These are phyloP conservation scores for Moricandia moricandioides DNA, from an alignment of 345 rosid species.

Conservation along the genomic window DNA sequence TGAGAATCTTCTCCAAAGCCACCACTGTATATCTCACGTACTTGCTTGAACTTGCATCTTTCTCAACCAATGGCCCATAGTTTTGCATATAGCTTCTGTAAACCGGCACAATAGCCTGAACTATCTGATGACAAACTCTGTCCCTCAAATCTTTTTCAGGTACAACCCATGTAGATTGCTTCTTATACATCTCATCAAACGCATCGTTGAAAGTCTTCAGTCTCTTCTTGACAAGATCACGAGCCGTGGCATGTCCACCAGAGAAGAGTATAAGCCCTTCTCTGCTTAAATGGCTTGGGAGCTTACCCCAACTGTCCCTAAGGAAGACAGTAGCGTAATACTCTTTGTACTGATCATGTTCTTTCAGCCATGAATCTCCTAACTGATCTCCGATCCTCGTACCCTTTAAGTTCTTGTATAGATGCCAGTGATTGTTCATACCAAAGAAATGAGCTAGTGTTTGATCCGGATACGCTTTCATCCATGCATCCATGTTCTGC, in stretches of 20 bases:
- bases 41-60: constrained; percentile 79
- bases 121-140: constrained; percentile 69
- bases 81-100: constrained; percentile 98
- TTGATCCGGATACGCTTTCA: constrained; percentile 65
- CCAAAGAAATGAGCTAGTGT: constrained; percentile 66
- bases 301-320: constrained; percentile 90
- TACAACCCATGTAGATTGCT: constrained; percentile 75
- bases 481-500: constrained; percentile 75
- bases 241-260: constrained; percentile 98
- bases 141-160: constrained; percentile 88
- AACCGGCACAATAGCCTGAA: constrained; percentile 78
- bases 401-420: constrained; percentile 81
- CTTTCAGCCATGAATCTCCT: constrained; percentile 82
- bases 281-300: constrained; percentile 82
- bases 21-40: constrained; percentile 85
- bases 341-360: constrained; percentile 84
- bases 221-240: constrained; percentile 97
- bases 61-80: constrained; percentile 93
- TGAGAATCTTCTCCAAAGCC: constrained; percentile 76
- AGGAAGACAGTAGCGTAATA: constrained; percentile 59
- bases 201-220: constrained; percentile 83
- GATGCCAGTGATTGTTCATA: constrained; percentile 91
- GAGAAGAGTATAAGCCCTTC: constrained; percentile 96
- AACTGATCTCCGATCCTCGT: constrained; percentile 73
- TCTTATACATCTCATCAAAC: constrained; percentile 78